A percentile compares a stretch with the other conserved stretches of the same genome.
Evolutionary conservation across 2,329 filamentous ascomycete species (phyloP).

Genomic region (Didymella exigua): DNA sequence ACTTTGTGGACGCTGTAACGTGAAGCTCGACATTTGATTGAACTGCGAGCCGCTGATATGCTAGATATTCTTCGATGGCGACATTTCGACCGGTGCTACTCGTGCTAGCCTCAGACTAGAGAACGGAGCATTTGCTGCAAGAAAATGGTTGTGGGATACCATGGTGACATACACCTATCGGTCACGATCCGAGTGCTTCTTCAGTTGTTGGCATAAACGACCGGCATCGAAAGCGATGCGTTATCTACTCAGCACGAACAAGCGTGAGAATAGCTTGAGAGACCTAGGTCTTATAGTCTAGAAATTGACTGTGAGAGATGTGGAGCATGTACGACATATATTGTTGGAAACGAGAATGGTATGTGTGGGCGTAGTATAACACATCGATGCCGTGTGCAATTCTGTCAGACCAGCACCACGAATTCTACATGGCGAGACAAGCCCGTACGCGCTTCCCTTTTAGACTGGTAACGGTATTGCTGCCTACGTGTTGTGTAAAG

Average conservation of each 20-base stretch:
- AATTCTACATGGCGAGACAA: not conserved
- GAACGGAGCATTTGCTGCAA: slow-evolving; percentile 21
- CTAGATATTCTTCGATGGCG: not conserved
- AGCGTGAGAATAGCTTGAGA: not conserved
- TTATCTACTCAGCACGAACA: not conserved
- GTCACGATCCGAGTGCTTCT: not conserved
- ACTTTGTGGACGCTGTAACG: not conserved
- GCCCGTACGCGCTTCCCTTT: not conserved
- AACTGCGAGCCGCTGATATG: slow-evolving; percentile 8
- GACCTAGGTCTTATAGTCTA: not conserved
- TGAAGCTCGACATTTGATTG: slow-evolving; percentile 4
- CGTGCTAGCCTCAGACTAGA: slow-evolving; percentile 1
- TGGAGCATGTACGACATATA: not conserved
- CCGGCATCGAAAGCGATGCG: not conserved
- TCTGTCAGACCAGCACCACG: not conserved
- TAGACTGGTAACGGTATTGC: not conserved
- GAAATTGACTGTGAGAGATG: not conserved
- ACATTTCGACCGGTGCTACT: not conserved
- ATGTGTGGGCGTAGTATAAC: not conserved
- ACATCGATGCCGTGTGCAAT: not conserved
- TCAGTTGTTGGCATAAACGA: not conserved
- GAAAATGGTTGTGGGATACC: slow-evolving; percentile 17
- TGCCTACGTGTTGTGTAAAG: not conserved
- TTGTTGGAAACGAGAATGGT: not conserved
- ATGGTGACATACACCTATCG: slow-evolving; percentile 5